Conservation (phyloP, 2,329 filamentous ascomycete species). For the Aspergillus piperis region DNA sequence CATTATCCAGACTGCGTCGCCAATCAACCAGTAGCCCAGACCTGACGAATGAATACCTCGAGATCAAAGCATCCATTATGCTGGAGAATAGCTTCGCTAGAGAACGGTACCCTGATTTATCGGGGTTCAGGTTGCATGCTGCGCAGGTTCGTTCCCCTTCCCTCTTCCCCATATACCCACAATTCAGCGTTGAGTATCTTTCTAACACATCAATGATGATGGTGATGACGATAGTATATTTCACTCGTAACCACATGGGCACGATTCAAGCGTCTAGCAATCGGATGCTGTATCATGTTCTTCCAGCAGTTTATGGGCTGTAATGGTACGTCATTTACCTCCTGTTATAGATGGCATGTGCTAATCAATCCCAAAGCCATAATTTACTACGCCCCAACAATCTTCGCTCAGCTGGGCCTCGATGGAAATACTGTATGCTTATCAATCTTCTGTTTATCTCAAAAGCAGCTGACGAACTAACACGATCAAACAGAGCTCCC, state of each 20-base stretch:
- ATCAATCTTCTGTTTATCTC: background rate
- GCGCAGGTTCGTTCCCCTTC: conserved; percentile 30
- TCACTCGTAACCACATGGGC: conserved; percentile 39
- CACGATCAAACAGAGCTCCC: conserved; percentile 25
- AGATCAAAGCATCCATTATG: conserved; percentile 51
- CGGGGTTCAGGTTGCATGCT: conserved; percentile 32
- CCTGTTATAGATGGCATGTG: too few relatives aligned
- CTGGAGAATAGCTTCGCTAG: conserved; percentile 36
- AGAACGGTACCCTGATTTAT: conserved; percentile 32
- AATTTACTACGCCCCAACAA: conserved; percentile 53
- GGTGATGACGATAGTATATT: conserved; percentile 26
- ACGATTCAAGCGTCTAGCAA: conserved; percentile 40
- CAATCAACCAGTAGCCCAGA: conserved; percentile 43
- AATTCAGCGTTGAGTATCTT: background rate
- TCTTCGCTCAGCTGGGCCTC: conserved; percentile 49
- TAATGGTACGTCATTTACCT: conserved; percentile 35
- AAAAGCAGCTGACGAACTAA: background rate
- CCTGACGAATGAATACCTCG: conserved; percentile 53
- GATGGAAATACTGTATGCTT: conserved; percentile 32
- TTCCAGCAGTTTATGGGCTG: conserved; percentile 52
- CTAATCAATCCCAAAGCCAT: conserved; percentile 26
- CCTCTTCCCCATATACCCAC: background rate
- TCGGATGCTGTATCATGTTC: conserved; percentile 44
- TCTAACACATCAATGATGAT: background rate
- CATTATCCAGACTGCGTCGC: conserved; percentile 17